These are phyloP conservation scores for Podospora tetraspora DNA, from an alignment of 495 filamentous ascomycete species.

Conservation along the genomic window DNA sequence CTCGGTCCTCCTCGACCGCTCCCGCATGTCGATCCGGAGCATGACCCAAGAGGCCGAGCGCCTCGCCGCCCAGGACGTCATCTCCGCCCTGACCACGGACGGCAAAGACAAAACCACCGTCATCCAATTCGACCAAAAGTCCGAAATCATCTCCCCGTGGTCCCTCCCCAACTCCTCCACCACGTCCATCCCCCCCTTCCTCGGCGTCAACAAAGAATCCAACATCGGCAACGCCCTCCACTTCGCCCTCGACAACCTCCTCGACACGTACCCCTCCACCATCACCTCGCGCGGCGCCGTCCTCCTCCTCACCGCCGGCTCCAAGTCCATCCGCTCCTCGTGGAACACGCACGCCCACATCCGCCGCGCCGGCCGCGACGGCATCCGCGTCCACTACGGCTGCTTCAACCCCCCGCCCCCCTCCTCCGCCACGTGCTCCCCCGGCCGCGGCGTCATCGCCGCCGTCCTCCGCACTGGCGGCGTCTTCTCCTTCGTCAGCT, in stretches of 20 bases:
- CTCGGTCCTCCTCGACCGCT: not conserved
- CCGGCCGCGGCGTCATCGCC: slow-evolving; percentile 19
- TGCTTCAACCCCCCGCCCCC: slow-evolving; percentile 14
- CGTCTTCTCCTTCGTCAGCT: slow-evolving; percentile 15
- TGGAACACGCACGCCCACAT: slow-evolving; percentile 10
- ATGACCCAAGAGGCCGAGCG: not conserved
- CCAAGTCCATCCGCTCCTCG: slow-evolving; percentile 3
- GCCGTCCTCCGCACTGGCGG: slow-evolving; percentile 20
- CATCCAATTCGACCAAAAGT: slow-evolving; percentile 13
- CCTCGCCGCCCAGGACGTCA: slow-evolving; percentile 4
- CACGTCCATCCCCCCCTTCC: slow-evolving; percentile 1
- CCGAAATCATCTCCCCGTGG: slow-evolving; percentile 16
- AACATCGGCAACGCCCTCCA: slow-evolving; percentile 17
- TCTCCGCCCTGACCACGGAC: slow-evolving; percentile 2
- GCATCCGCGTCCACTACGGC: slow-evolving; percentile 23
- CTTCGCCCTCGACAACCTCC: slow-evolving; percentile 18
- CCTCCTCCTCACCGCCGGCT: slow-evolving; percentile 15
- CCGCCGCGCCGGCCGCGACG: slow-evolving; percentile 17
- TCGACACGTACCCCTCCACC: slow-evolving; percentile 18
- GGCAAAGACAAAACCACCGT: slow-evolving; percentile 16
- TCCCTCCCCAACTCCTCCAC: slow-evolving; percentile 9
- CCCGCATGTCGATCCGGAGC: slow-evolving; percentile 3
- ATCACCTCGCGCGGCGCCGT: slow-evolving; percentile 21
- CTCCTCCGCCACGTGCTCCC: slow-evolving; percentile 1
- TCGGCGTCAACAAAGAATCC: not conserved